Evolutionary conservation across 139 green algal species (phyloP), one percentile per base, ranked within the genome.

Genomic region (Ettlia oleoabundans): DNA sequence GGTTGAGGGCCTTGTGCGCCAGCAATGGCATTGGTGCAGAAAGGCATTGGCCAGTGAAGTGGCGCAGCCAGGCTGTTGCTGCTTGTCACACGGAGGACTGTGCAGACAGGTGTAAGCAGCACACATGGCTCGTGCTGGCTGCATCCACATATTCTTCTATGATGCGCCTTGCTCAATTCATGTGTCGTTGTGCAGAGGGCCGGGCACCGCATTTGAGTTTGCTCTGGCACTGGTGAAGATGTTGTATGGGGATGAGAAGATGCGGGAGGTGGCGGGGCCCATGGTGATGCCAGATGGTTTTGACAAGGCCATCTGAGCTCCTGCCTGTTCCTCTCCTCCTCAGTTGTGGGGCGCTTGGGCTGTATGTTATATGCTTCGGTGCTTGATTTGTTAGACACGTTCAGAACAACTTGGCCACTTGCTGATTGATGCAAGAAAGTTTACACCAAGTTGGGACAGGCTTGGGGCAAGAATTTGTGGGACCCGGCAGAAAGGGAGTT

Each of bases 241-340:
- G 78, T 86, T 99, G 79, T 98, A 93, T 76, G 95, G 95, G 1
- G 78, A 89, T 33, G 93, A 98, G 30, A 97, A 96, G 87, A 84
- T 86, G 84, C 43, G 87, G n/a, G 89, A 95, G 67, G 94, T 99
- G 61, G 95, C 94, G 7, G 91, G 82, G 13, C 96, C 96, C 30
- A 98, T 99, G 96, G 94, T 98, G 5, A 92, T 98, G 92, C 90
- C 90, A 40, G 35, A 82, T 6, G 85, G 67, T 7, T 84, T 63
- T 63, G 62, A 87, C 53, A 62, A 55, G 30, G 74, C 76, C 30
- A 32, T 86, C 52, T 70, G 66, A 53, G 28, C 9, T 26, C 10
- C 37, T 78, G 58, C 35, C 41, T 26, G n/a, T 40, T 40, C 33
- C 24, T 51, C 13, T 18, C 61, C 9, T 67, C 21, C 28, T 24